phyloP scores from a whole-genome alignment of 2,329 filamentous ascomycete species.

The Aphanocladium album region DNA sequence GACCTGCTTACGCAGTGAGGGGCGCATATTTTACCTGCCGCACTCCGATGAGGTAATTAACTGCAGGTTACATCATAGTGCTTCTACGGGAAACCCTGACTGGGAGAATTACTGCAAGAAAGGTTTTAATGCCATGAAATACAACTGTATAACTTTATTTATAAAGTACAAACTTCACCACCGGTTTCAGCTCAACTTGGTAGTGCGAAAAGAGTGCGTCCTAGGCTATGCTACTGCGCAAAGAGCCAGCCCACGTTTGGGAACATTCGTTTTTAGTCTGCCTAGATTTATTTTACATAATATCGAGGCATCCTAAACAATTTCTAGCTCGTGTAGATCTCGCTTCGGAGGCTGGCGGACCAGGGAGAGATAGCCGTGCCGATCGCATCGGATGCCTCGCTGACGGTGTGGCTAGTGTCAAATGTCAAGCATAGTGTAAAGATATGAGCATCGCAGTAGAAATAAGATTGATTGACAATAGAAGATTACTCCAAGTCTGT shows the following conservation, averaged over 20 bases:
- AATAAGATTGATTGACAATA: too few relatives aligned
- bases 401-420: too few relatives aligned
- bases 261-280: neutral
- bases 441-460: neutral
- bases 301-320: too few relatives aligned
- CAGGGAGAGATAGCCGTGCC: neutral
- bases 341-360: neutral
- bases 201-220: too few relatives aligned
- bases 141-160: neutral
- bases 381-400: neutral
- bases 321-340: neutral
- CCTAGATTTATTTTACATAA: neutral
- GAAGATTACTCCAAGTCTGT: neutral
- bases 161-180: too few relatives aligned
- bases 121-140: too few relatives aligned
- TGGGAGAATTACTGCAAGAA: neutral
- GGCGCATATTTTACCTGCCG: slow-evolving; percentile 4
- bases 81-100: neutral
- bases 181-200: too few relatives aligned
- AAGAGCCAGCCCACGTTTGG: too few relatives aligned
- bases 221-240: too few relatives aligned
- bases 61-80: neutral
- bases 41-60: slow-evolving; percentile 6
- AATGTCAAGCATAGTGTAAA: neutral
- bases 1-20: slow-evolving; percentile 1